Evolutionary conservation across 768 basidiomycete genomes (phyloP), one percentile per base, ranked within the genome.

Genomic region (Lactifluus piperatus): DNA sequence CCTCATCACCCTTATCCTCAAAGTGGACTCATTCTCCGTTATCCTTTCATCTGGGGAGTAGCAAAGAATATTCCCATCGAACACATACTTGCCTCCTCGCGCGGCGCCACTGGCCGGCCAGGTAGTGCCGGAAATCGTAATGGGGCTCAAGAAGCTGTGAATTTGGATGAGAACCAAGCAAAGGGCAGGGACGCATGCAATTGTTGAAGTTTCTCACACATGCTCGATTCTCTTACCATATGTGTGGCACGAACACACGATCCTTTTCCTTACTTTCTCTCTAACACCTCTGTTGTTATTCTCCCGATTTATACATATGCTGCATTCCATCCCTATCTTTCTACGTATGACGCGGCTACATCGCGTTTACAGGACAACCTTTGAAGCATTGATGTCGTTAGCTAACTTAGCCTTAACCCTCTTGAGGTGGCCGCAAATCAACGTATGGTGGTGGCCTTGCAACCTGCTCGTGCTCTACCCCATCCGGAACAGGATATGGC

Each of bases 31-130:
- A 30, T 26, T 29, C 5, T 36, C 50, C 10, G 18, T 4, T 58
- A 29, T n/a, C 11, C 26, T 51, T 51, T 26, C 36, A 14, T 51
- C 29, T 39, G n/a, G 14, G 20, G 18, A 43, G 5, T 6, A 88
- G 86, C 86, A 71, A 88, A 87, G 79, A 86, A 86, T 68, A 85
- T 88, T 67, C 87, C 87, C n/a, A 90, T 97, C 70, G 95, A 98
- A 67, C 88, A 92, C 65, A 94, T 97, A 67, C 74, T 94, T 65
- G 91, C 91, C 51, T 88, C 94, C 13, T 84, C 87, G 41, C 84
- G 88, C 45, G 83, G 84, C 43, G 80, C 75, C 49, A 75, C 81
- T 26, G 83, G 83, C 26, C 82, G 86, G 66, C 76, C 82, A 56
- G 85, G 84, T 60, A 76, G 76, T 56, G 71, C 79, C 5, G 77